Evolutionary conservation across 331 rosid genomes (phyloP).

Genomic region (Malus hybrid): DNA sequence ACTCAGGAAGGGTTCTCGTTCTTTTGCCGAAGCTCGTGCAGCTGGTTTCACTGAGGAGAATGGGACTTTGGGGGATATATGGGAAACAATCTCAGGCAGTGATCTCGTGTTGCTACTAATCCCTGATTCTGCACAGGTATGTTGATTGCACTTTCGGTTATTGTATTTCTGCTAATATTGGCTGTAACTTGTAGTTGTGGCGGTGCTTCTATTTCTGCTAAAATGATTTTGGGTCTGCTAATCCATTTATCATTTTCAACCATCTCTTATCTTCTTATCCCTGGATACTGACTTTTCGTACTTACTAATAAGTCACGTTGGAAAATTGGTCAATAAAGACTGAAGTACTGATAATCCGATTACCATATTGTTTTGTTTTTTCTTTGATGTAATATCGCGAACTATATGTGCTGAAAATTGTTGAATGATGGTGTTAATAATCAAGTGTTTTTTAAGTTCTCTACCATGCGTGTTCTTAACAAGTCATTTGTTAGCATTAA

Average conservation of each 20-base stretch:
- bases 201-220: neutral
- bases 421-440: neutral
- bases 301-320: neutral
- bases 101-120: slow-evolving; percentile 90
- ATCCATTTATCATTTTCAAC: neutral
- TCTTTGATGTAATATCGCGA: neutral
- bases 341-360: neutral
- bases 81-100: slow-evolving; percentile 75
- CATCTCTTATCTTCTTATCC: neutral
- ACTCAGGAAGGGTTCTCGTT: slow-evolving; percentile 89
- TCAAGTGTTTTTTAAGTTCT: neutral
- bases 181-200: neutral
- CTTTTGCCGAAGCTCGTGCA: slow-evolving; percentile 83
- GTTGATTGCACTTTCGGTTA: slow-evolving; percentile 7
- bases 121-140: slow-evolving; percentile 95
- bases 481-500: neutral
- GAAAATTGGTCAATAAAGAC: neutral
- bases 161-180: neutral
- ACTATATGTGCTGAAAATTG: neutral
- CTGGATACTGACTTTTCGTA: neutral
- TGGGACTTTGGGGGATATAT: slow-evolving; percentile 92
- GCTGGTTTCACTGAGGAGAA: slow-evolving; percentile 86
- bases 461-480: neutral
- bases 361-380: neutral
- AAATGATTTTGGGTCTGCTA: neutral